Conservation (phyloP, 2,329 filamentous ascomycete genomes). For the Orbilia ellipsospora region DNA sequence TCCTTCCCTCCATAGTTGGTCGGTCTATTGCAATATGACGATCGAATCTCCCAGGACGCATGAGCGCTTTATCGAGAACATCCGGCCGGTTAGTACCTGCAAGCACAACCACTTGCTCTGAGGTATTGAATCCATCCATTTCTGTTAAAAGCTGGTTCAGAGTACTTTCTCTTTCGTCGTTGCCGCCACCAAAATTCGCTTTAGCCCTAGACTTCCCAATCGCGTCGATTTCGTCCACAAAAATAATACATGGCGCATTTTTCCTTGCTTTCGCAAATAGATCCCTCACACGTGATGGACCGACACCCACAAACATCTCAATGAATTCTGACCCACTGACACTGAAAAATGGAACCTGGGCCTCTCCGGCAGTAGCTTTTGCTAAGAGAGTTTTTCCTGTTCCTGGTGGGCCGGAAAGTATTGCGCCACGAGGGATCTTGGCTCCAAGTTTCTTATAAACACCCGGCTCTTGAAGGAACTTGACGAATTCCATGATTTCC, state of each 20-base stretch:
- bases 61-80: constrained; percentile 91
- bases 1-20: constrained; percentile 94
- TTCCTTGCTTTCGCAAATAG: constrained; percentile 94
- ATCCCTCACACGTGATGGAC: constrained; percentile 92
- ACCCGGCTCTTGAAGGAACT: constrained; percentile 92
- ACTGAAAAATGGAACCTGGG: constrained; percentile 95
- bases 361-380: constrained; percentile 97
- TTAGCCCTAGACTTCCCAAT: constrained; percentile 92
- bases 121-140: constrained; percentile 76
- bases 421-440: constrained; percentile 96
- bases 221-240: constrained; percentile 99
- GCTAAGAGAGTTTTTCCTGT: constrained; percentile 98
- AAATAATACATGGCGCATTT: constrained; percentile 97
- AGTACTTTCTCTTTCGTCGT: constrained; percentile 95
- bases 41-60: constrained; percentile 97
- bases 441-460: constrained; percentile 93
- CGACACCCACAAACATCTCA: constrained; percentile 99
- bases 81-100: constrained; percentile 97
- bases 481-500: constrained; percentile 99
- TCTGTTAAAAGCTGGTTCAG: constrained; percentile 98
- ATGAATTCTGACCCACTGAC: constrained; percentile 99
- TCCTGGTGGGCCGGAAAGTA: constrained; percentile 95
- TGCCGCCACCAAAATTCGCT: constrained; percentile 84
- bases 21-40: constrained; percentile 94
- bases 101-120: constrained; percentile 79